Percentiles rank a stretch among this genome's conserved stretches.
Evolutionary conservation across 2,329 filamentous ascomycete species (phyloP).

Genomic region (Cladosporium austrohemisphaericum): DNA sequence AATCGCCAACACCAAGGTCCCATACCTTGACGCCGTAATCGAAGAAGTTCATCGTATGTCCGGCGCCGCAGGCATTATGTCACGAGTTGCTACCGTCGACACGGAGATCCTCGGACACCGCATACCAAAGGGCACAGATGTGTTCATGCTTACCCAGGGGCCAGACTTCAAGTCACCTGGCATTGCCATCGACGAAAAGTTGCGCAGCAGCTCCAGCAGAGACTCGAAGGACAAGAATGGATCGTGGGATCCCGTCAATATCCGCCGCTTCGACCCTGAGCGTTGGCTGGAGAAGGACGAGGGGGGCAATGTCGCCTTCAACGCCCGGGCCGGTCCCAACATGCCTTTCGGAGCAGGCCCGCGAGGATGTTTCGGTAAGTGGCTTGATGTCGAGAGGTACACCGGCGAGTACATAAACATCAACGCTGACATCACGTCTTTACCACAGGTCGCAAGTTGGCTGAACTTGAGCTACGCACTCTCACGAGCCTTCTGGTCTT

Average conservation of each 20-base stretch:
- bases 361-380: conserved; percentile 37
- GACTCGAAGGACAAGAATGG: conserved; percentile 26
- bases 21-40: conserved; percentile 42
- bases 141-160: conserved; percentile 29
- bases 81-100: conserved; percentile 36
- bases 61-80: conserved; percentile 24
- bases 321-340: conserved; percentile 34
- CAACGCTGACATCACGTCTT: neutral
- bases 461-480: conserved; percentile 21
- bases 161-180: conserved; percentile 21
- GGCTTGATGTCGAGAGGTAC: neutral
- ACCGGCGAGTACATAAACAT: neutral
- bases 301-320: conserved; percentile 31
- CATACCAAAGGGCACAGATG: conserved; percentile 39
- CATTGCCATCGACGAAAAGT: conserved; percentile 27
- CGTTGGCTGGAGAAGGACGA: conserved; percentile 37
- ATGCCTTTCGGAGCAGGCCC: conserved; percentile 37
- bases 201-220: conserved; percentile 31
- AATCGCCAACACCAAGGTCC: conserved; percentile 12
- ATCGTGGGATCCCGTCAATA: conserved; percentile 28
- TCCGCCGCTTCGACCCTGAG: conserved; percentile 37
- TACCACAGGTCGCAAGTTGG: conserved; percentile 21
- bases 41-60: conserved; percentile 40
- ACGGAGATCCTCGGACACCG: conserved; percentile 40
- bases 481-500: neutral